These are phyloP conservation scores for Penicillium chermesinum DNA, from an alignment of 495 filamentous ascomycete species.

Conservation along the genomic window DNA sequence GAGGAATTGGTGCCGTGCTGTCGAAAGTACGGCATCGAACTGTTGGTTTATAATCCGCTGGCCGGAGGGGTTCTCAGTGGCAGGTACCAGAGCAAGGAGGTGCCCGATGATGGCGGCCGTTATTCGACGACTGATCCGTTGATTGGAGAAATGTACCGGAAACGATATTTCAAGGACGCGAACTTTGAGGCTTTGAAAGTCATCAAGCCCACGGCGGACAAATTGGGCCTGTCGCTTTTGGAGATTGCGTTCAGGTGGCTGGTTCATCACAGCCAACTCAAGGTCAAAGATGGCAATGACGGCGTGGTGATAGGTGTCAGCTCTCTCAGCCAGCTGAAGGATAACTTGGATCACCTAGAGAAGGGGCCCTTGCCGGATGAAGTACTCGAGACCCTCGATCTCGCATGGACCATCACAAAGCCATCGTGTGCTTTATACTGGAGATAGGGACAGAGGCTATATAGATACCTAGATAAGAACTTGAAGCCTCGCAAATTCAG, in stretches of 20 bases:
- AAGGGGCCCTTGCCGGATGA: background rate
- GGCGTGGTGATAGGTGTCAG: slow-evolving; percentile 14
- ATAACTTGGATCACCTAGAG: background rate
- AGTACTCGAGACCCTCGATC: background rate
- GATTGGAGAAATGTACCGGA: slow-evolving; percentile 33
- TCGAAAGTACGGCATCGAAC: slow-evolving; percentile 71
- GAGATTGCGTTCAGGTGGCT: slow-evolving; percentile 49
- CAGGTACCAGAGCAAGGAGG: background rate
- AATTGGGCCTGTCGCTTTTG: slow-evolving; percentile 37
- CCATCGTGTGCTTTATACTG: no score
- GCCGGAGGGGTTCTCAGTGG: slow-evolving; percentile 79
- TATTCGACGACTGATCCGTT: background rate
- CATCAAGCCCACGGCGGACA: slow-evolving; percentile 37
- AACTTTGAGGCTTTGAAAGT: slow-evolving; percentile 45
- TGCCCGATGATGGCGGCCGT: background rate
- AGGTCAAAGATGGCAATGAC: slow-evolving; percentile 29
- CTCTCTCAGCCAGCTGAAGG: background rate
- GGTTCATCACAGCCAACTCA: slow-evolving; percentile 38
- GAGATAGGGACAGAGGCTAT: no score
- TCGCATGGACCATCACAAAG: background rate
- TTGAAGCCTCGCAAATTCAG: no score
- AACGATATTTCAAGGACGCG: slow-evolving; percentile 39
- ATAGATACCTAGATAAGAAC: no score
- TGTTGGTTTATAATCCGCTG: slow-evolving; percentile 85
- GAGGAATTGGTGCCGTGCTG: slow-evolving; percentile 72